A percentile compares a stretch with the other conserved stretches of the same genome.
These are phyloP conservation scores for Penicillium fimorum DNA, from an alignment of 495 filamentous ascomycete species.

Conservation along the genomic window DNA sequence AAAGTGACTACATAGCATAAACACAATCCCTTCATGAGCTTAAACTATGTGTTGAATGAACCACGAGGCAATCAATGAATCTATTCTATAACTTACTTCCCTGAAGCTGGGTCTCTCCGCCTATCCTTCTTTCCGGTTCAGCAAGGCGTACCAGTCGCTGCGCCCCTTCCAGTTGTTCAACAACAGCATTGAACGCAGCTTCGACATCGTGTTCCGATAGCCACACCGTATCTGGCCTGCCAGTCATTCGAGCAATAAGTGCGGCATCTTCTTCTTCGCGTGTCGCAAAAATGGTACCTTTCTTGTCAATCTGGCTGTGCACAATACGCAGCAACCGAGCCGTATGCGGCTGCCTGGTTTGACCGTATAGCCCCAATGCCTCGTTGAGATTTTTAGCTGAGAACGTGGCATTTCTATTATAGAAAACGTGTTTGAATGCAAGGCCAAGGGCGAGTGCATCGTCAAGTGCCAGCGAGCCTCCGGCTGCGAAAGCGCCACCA, in stretches of 20 bases:
- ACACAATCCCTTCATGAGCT: background rate
- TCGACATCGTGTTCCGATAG: conserved; percentile 50
- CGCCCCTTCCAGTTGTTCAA: conserved; percentile 1
- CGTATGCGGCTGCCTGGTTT: conserved; percentile 43
- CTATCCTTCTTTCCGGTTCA: background rate
- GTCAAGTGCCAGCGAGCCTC: conserved; percentile 51
- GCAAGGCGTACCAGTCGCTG: background rate
- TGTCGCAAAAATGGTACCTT: conserved; percentile 9
- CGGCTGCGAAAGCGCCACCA: conserved; percentile 50
- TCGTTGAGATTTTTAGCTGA: conserved; percentile 22
- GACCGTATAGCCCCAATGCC: conserved; percentile 40
- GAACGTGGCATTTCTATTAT: conserved; percentile 6
- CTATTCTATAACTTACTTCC: conserved; percentile 14
- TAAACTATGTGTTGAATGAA: background rate
- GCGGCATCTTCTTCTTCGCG: conserved; percentile 40
- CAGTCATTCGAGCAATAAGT: conserved; percentile 36
- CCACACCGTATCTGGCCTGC: conserved; percentile 40
- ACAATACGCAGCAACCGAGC: conserved; percentile 40
- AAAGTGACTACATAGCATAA: background rate
- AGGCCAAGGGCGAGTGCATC: conserved; percentile 39
- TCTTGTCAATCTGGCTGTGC: conserved; percentile 35
- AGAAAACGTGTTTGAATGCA: conserved; percentile 25
- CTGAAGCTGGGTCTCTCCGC: background rate
- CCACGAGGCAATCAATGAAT: background rate
- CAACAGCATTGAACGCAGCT: conserved; percentile 30